Evolutionary conservation across 768 basidiomycete species (phyloP), one percentile per base, ranked within the genome.

Genomic region (Suillus subluteus): DNA sequence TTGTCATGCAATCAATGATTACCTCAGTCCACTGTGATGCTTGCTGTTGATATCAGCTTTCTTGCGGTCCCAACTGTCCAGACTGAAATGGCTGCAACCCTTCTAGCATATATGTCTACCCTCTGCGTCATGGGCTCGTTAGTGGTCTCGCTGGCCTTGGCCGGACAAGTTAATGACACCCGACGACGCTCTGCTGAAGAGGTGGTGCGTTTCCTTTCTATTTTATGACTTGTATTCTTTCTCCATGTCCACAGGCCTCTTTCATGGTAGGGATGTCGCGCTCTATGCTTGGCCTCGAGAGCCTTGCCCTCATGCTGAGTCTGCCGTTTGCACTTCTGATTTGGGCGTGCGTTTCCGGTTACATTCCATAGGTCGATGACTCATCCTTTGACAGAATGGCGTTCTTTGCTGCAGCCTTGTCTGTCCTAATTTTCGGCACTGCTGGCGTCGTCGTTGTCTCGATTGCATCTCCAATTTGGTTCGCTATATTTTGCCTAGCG

Each of bases 321-420:
- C 66, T 79, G 32, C 78, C 78, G 4, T 77, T 75, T 58, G 78
- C 71, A 26, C 67, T 76, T n/a, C 69, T 77, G 38, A 74, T 79
- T 69, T 77, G 73, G 71, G 70, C 68, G 76, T 78, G 43, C 66
- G 77, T 38, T 56, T 56, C 32, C 18, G 3, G 21, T 35, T 21
- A 9, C 11, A 55, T 32, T 35, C 5, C 54, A 21, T 9, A 2
- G 32, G 5, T 56, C 6, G 4, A 5, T 35, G 18, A 21, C 54
- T 56, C 32, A 56, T 21, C 21, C 32, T 56, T 18, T 21, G 32
- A 21, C 32, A 56, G 54, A 56, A 56, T 56, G 54, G 21, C 3
- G 18, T 56, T 56, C 21, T 56, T 56, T 56, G 32, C 54, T 35
- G 54, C 21, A 6, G 32, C 18, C 21, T 35, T 56, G 32, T 56